Evolutionary conservation across 306 rosid genomes (phyloP).

Genomic region (Acmispon strigosus): DNA sequence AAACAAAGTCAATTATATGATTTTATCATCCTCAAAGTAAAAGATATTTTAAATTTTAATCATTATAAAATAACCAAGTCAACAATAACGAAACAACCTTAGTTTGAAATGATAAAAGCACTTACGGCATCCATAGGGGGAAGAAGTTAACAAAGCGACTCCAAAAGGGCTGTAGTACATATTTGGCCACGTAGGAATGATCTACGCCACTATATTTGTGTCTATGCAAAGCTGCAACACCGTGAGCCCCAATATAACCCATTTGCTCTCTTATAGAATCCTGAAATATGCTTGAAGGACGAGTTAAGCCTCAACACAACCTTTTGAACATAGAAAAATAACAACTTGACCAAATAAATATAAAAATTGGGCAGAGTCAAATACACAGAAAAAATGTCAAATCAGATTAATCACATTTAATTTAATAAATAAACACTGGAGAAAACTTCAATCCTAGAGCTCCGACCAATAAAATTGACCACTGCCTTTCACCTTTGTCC

Average conservation of each 20-base stretch:
- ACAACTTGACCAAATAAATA: conserved; percentile 1
- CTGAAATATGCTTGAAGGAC: conserved; percentile 15
- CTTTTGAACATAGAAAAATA: conserved; percentile 27
- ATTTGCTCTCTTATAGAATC: conserved; percentile 34
- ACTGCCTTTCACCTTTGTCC: too few relatives aligned
- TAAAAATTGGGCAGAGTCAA: neutral
- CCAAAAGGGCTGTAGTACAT: conserved; percentile 91
- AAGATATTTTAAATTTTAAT: neutral
- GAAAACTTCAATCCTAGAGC: too few relatives aligned
- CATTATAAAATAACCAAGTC: neutral
- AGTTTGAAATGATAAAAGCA: conserved; percentile 13
- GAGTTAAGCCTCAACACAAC: conserved; percentile 31
- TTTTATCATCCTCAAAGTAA: neutral
- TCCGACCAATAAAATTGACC: too few relatives aligned
- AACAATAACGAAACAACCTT: neutral
- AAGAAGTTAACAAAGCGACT: conserved; percentile 68
- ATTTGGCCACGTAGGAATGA: conserved; percentile 84
- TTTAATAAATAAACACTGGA: too few relatives aligned
- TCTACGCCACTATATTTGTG: conserved; percentile 91
- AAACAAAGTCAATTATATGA: neutral
- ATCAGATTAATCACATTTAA: neutral
- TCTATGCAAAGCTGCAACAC: conserved; percentile 69
- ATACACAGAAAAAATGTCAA: neutral
- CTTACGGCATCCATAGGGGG: conserved; percentile 99
- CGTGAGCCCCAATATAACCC: conserved; percentile 88